These are phyloP conservation scores for Rhodotorula sp. DNA, from an alignment of 1,284 basidiomycete species.

Conservation along the genomic window DNA sequence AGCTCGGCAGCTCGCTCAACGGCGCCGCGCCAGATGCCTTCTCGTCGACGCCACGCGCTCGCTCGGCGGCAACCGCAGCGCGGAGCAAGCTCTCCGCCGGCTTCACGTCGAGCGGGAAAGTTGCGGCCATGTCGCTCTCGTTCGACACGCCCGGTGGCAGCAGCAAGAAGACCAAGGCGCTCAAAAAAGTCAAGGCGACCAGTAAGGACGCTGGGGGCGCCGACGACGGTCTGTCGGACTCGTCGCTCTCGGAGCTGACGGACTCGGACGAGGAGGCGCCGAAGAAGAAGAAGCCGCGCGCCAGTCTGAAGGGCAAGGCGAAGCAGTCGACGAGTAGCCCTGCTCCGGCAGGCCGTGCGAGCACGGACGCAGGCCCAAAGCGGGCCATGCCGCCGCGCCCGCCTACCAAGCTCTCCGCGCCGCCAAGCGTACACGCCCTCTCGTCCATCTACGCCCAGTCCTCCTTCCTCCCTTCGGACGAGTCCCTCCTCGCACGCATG, in stretches of 20 bases:
- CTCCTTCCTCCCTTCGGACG: conserved; percentile 7
- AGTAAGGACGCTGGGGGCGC: neutral
- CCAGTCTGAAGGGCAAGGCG: neutral
- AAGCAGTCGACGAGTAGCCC: neutral
- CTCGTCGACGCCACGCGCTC: neutral
- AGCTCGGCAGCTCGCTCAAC: neutral
- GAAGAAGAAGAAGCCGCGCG: neutral
- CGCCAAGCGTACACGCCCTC: conserved; percentile 6
- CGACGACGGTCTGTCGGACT: conserved; percentile 13
- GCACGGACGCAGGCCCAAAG: neutral
- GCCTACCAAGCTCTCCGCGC: neutral
- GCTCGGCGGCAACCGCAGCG: conserved; percentile 5
- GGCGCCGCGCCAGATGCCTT: neutral
- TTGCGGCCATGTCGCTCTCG: neutral
- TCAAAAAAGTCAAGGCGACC: neutral
- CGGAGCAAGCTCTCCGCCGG: neutral
- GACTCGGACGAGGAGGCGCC: conserved; percentile 21
- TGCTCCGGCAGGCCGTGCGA: neutral
- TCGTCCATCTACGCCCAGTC: conserved; percentile 6
- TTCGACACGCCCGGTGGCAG: neutral
- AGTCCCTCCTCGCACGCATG: conserved; percentile 17
- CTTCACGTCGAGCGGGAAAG: neutral
- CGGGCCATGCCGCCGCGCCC: conserved; percentile 12
- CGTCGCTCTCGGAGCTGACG: conserved; percentile 21
- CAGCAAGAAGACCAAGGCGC: neutral